A percentile compares a stretch with the other conserved stretches of the same genome.
These are phyloP conservation scores for Termitomyces sp. DNA, from an alignment of 768 basidiomycete species.

Conservation along the genomic window DNA sequence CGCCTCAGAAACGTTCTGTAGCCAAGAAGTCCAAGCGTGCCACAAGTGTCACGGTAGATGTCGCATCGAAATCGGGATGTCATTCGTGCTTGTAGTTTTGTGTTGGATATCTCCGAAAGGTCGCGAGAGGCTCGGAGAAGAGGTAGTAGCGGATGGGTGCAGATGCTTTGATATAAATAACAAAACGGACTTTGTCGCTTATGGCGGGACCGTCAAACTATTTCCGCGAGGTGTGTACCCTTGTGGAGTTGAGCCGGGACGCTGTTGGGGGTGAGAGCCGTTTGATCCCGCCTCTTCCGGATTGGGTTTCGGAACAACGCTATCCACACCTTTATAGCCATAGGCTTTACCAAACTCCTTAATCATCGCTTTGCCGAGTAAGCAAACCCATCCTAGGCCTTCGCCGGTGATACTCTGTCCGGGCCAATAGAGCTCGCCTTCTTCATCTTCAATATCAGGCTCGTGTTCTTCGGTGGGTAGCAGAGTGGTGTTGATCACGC, in stretches of 20 bases:
- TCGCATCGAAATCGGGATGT: neutral
- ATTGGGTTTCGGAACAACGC: conserved; percentile 69
- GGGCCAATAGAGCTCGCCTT: conserved; percentile 85
- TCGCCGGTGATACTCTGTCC: conserved; percentile 69
- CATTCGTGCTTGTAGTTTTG: conserved; percentile 1
- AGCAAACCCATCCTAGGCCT: conserved; percentile 83
- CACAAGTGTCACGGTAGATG: neutral
- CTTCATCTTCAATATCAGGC: conserved; percentile 81
- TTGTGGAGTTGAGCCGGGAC: conserved; percentile 16
- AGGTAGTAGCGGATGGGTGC: neutral
- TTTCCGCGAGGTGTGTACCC: conserved; percentile 16
- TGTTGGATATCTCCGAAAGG: neutral
- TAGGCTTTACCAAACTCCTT: conserved; percentile 74
- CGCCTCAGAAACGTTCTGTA: neutral
- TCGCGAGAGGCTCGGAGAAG: neutral
- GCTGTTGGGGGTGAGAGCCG: conserved; percentile 11
- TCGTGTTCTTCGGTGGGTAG: conserved; percentile 68
- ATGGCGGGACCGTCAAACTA: conserved; percentile 8
- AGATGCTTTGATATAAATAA: conserved; percentile 11
- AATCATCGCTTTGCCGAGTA: conserved; percentile 85
- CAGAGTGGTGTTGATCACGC: conserved; percentile 65
- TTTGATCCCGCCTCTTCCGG: conserved; percentile 21
- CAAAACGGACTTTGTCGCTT: neutral
- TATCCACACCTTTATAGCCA: conserved; percentile 68
- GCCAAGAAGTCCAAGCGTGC: neutral